phyloP scores from a whole-genome alignment of 371 early-diverging fungal genomes.

The Quaeritorhiza haematococci region DNA sequence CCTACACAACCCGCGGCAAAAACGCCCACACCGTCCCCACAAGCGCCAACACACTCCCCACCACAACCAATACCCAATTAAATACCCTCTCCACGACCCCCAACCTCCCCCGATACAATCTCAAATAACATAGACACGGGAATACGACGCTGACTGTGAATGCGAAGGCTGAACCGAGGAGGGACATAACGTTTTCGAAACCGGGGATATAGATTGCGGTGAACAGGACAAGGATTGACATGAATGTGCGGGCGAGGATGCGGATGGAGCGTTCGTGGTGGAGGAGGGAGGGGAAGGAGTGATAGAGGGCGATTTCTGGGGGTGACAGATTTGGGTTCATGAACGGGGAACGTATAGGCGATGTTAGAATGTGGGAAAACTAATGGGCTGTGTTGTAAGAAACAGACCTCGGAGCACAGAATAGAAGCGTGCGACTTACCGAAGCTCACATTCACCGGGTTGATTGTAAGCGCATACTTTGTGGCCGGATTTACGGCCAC shows the following conservation, averaged over 20 bases:
- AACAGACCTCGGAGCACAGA: too few species aligned
- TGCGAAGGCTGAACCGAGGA: conserved; percentile 63
- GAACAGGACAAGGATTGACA: conserved; percentile 37
- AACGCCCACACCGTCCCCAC: conserved; percentile 7
- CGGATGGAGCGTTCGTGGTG: too few species aligned
- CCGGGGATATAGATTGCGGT: conserved; percentile 53
- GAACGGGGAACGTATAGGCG: not conserved
- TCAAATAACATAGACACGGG: conserved; percentile 50
- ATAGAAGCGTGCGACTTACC: too few species aligned
- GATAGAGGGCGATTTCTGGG: not conserved
- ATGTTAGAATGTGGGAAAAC: not conserved
- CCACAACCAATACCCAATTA: conserved; percentile 1
- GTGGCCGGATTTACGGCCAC: conserved; percentile 66
- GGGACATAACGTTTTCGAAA: conserved; percentile 63
- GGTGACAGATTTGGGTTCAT: too few species aligned
- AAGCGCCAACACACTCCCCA: not conserved
- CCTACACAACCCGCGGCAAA: too few species aligned
- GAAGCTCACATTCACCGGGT: conserved; percentile 55
- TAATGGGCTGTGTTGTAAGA: too few species aligned
- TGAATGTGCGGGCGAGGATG: conserved; percentile 1
- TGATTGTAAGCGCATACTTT: conserved; percentile 60
- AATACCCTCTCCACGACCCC: conserved; percentile 11
- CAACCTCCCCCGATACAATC: conserved; percentile 24
- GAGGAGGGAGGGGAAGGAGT: too few species aligned
- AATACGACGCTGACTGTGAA: conserved; percentile 56